phyloP scores from a whole-genome alignment of 192 early-diverging fungal species.

The Blastocladiella britannica region DNA sequence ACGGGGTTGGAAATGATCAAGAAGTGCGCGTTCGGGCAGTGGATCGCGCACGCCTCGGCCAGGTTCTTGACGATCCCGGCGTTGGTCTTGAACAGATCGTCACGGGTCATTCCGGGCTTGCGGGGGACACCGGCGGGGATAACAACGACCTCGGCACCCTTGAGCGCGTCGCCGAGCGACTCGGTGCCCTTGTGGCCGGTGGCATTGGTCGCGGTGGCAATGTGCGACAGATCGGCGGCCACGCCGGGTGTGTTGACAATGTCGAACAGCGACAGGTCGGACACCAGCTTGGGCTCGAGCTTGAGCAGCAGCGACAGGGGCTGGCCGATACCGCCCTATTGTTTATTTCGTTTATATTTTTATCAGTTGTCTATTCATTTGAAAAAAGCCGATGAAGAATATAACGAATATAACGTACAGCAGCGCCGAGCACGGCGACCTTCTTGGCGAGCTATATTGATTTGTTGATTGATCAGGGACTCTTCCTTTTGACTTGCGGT shows the following conservation, averaged over 20 bases:
- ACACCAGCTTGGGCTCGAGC: slow-evolving; percentile 54
- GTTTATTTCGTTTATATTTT: no score
- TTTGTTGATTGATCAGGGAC: not conserved
- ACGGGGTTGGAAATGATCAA: slow-evolving; percentile 93
- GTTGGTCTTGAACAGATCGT: slow-evolving; percentile 97
- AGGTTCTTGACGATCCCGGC: slow-evolving; percentile 78
- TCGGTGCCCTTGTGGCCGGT: slow-evolving; percentile 43
- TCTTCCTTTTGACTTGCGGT: not conserved
- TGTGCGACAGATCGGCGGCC: slow-evolving; percentile 84
- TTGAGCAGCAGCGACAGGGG: slow-evolving; percentile 86
- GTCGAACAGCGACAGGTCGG: slow-evolving; percentile 78
- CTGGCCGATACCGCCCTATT: slow-evolving; percentile 80
- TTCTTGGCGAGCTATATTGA: not conserved
- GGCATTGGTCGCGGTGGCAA: slow-evolving; percentile 61
- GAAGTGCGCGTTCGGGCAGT: slow-evolving; percentile 67
- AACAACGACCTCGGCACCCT: slow-evolving; percentile 47
- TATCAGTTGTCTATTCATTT: no score
- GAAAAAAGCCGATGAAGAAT: no score
- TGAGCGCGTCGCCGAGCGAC: slow-evolving; percentile 48
- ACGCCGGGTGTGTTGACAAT: slow-evolving; percentile 96
- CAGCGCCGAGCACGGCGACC: not conserved
- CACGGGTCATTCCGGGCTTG: slow-evolving; percentile 97
- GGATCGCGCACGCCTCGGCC: slow-evolving; percentile 52
- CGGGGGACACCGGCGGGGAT: slow-evolving; percentile 94
- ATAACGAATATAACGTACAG: no score